A percentile compares a stretch with the other conserved stretches of the same genome.
These are phyloP conservation scores for Globisporangium iwayamae DNA, from an alignment of 352 stramenopile genomes.

Conservation along the genomic window DNA sequence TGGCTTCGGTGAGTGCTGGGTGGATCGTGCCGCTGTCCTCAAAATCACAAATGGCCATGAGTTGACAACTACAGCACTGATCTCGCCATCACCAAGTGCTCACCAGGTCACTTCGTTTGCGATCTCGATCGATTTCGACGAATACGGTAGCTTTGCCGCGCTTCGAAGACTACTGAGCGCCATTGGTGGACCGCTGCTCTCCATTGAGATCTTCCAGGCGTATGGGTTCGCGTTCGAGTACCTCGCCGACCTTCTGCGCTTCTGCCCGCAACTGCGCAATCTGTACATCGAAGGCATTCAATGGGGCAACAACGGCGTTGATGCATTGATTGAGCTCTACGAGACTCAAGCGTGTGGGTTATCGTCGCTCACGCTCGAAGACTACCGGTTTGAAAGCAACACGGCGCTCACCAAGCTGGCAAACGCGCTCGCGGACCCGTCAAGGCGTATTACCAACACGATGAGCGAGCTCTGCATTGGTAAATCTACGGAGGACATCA, in stretches of 20 bases:
- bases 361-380: slow-evolving; percentile 8
- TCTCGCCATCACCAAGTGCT: not conserved
- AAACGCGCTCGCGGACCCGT: not conserved
- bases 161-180: slow-evolving; percentile 5
- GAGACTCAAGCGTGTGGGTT: not conserved
- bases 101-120: slow-evolving; percentile 1
- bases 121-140: slow-evolving; percentile 8
- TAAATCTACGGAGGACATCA: not conserved
- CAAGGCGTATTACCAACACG: not conserved
- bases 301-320: not conserved
- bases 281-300: slow-evolving; percentile 11
- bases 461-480: slow-evolving; percentile 5
- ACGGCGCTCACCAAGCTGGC: not conserved
- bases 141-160: not conserved
- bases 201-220: slow-evolving; percentile 6
- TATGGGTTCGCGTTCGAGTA: slow-evolving; percentile 1
- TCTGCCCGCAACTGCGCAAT: not conserved
- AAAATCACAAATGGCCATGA: not conserved
- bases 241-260: not conserved
- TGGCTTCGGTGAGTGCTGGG: slow-evolving; percentile 6
- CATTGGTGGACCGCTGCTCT: not conserved
- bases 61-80: not conserved
- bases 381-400: slow-evolving; percentile 2
- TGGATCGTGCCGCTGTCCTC: not conserved
- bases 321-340: slow-evolving; percentile 3